These are phyloP conservation scores for Castanopsis chinensis DNA, from an alignment of 306 rosid genomes.

Conservation along the genomic window DNA sequence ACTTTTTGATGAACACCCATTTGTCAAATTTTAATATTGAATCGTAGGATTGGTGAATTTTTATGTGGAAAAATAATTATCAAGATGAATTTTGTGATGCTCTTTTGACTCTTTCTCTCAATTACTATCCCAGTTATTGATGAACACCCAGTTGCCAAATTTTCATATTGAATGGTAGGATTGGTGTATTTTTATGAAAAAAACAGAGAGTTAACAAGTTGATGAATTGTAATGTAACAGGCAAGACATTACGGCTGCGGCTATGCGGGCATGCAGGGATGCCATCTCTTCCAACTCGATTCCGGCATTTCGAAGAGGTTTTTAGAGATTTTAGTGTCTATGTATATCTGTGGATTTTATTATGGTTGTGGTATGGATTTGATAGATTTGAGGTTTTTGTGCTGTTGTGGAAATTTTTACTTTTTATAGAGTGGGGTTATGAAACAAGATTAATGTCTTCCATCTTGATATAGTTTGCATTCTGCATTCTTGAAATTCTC, in stretches of 20 bases:
- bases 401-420: not conserved
- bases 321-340: not conserved
- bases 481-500: not conserved
- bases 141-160: constrained; percentile 7
- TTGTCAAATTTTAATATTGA: not conserved
- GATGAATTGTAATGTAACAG: constrained; percentile 33
- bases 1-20: not conserved
- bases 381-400: not conserved
- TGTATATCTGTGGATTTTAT: not conserved
- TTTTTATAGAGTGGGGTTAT: not conserved
- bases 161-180: not conserved
- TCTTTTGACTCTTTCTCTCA: not conserved
- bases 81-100: not conserved
- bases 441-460: not conserved
- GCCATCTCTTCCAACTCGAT: constrained; percentile 95
- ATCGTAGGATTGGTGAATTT: not conserved
- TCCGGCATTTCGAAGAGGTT: constrained; percentile 89
- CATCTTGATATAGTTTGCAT: not conserved
- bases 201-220: not conserved
- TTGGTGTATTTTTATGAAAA: not conserved
- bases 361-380: not conserved
- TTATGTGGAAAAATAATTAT: not conserved
- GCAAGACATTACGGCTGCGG: constrained; percentile 85
- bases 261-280: constrained; percentile 94
- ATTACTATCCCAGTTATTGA: not conserved